These are phyloP conservation scores for Heterobasidion irregulare DNA, from an alignment of 1,284 basidiomycete genomes.

Conservation along the genomic window DNA sequence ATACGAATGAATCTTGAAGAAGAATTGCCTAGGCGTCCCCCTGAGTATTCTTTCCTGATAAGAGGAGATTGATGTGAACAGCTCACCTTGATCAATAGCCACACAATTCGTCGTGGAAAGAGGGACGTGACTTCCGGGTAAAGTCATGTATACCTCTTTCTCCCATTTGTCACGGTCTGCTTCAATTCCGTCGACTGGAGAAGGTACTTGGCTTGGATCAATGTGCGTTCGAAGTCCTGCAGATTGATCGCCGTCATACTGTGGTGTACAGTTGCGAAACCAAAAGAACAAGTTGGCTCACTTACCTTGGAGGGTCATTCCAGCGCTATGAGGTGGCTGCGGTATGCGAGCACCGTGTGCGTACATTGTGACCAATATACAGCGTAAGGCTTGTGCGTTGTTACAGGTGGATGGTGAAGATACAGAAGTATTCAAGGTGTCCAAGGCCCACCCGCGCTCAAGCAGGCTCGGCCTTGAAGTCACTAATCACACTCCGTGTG, in stretches of 20 bases:
- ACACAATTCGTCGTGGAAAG: constrained; percentile 83
- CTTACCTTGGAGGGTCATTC: constrained; percentile 55
- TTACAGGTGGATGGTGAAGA: too few relatives aligned
- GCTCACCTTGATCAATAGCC: constrained; percentile 86
- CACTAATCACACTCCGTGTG: too few relatives aligned
- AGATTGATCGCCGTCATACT: not conserved
- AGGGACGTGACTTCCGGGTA: constrained; percentile 73
- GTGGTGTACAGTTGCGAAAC: not conserved
- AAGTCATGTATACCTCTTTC: constrained; percentile 67
- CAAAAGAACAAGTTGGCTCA: not conserved
- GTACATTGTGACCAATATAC: not conserved
- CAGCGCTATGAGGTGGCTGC: constrained; percentile 78
- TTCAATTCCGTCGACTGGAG: constrained; percentile 80
- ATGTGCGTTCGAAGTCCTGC: constrained; percentile 76
- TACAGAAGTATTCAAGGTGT: too few relatives aligned
- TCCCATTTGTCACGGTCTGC: constrained; percentile 83
- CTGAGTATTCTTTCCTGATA: not conserved
- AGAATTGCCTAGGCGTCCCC: constrained; percentile 45
- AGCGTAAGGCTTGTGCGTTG: too few relatives aligned
- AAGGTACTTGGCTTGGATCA: constrained; percentile 88
- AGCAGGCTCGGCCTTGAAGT: too few relatives aligned
- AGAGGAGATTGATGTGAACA: not conserved
- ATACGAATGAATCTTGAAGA: constrained; percentile 60
- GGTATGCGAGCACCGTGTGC: constrained; percentile 43
- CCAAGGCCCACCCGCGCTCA: too few relatives aligned